Evolutionary conservation across 768 basidiomycete genomes (phyloP).

Genomic region (Trametes cingulata): DNA sequence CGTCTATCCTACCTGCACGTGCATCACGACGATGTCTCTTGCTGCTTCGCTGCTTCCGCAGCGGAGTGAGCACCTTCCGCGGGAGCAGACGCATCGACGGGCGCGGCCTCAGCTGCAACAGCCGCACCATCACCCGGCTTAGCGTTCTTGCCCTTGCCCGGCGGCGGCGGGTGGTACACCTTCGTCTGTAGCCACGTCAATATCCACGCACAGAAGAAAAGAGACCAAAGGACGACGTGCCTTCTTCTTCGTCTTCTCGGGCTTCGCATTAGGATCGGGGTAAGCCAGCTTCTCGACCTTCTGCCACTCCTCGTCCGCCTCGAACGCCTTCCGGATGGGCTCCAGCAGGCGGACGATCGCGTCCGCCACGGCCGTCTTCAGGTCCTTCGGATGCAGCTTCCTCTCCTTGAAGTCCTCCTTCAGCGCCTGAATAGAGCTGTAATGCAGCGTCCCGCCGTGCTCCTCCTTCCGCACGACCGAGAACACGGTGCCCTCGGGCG

Average conservation of each 20-base stretch:
- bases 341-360: constrained; percentile 74
- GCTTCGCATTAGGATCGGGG: constrained; percentile 69
- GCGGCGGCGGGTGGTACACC: constrained; percentile 82
- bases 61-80: constrained; percentile 2
- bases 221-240: constrained; percentile 20
- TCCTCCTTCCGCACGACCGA: constrained; percentile 77
- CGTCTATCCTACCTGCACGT: not conserved
- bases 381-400: constrained; percentile 84
- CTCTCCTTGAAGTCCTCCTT: constrained; percentile 74
- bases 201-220: not conserved
- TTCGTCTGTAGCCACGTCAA: constrained; percentile 54
- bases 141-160: constrained; percentile 70
- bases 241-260: constrained; percentile 59
- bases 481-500: constrained; percentile 83
- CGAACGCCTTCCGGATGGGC: constrained; percentile 80
- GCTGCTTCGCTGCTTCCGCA: constrained; percentile 12
- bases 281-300: constrained; percentile 78
- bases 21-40: not conserved
- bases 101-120: constrained; percentile 11
- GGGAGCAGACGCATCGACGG: not conserved
- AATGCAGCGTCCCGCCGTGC: constrained; percentile 81
- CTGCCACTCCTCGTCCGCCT: constrained; percentile 80
- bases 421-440: constrained; percentile 61
- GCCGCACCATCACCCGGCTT: constrained; percentile 29
- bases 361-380: constrained; percentile 77